Percentiles rank a stretch among this genome's conserved stretches.
Evolutionary conservation across 2,329 filamentous ascomycete species (phyloP).

Genomic region (Talaromyces sp.): DNA sequence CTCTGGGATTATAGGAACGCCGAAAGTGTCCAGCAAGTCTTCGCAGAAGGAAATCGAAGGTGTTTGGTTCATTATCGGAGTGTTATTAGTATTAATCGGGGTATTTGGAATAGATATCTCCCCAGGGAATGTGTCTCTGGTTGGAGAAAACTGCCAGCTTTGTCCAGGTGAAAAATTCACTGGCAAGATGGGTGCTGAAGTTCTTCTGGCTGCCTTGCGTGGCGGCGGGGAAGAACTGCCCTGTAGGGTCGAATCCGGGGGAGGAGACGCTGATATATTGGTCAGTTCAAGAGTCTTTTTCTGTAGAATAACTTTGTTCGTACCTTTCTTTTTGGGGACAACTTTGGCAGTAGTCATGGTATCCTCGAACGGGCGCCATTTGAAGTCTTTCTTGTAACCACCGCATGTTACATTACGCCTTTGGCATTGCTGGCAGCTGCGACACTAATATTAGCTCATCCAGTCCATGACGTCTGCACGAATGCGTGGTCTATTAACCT

Average conservation of each 20-base stretch:
- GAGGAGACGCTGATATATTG: constrained; percentile 3
- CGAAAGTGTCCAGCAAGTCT: constrained; percentile 3
- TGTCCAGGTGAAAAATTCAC: not conserved
- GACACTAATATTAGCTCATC: not conserved
- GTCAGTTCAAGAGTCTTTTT: not conserved
- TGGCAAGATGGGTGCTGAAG: not conserved
- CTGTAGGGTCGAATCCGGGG: not conserved
- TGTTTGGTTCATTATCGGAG: not conserved
- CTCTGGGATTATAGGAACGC: not conserved
- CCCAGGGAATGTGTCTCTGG: constrained; percentile 6
- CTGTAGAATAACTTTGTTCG: constrained; percentile 22
- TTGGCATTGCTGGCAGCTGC: constrained; percentile 59
- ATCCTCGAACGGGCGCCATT: constrained; percentile 68
- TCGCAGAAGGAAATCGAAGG: constrained; percentile 2
- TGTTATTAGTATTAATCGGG: not conserved
- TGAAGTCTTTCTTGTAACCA: constrained; percentile 71
- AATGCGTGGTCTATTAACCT: constrained; percentile 3
- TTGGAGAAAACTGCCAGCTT: not conserved
- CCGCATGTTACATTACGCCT: constrained; percentile 62
- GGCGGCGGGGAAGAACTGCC: constrained; percentile 2
- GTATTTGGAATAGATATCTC: not conserved
- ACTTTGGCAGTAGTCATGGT: constrained; percentile 44
- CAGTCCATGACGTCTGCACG: not conserved
- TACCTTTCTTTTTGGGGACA: constrained; percentile 41
- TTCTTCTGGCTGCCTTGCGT: constrained; percentile 9